These are phyloP conservation scores for Cordyceps tenuipes DNA, from an alignment of 2,329 filamentous ascomycete genomes.

Conservation along the genomic window DNA sequence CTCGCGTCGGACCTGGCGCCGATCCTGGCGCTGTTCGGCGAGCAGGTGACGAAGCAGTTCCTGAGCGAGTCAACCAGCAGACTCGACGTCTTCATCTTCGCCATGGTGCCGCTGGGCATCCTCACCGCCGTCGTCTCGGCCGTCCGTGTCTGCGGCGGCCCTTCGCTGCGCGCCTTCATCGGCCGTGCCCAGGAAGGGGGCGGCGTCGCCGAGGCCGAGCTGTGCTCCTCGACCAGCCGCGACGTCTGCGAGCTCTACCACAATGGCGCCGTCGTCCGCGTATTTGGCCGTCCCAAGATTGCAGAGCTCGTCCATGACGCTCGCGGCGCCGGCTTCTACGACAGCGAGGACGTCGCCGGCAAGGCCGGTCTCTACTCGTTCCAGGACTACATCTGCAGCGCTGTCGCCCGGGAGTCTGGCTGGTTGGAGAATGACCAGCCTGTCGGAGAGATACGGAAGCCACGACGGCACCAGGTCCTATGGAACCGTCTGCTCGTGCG, in stretches of 20 bases:
- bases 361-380: too few species aligned
- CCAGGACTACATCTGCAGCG: too few species aligned
- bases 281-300: slow-evolving; percentile 25
- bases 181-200: slow-evolving; percentile 29
- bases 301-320: slow-evolving; percentile 22
- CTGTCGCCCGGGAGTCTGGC: too few species aligned
- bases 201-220: slow-evolving; percentile 27
- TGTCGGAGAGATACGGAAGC: too few species aligned
- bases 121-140: slow-evolving; percentile 28
- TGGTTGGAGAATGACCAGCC: too few species aligned
- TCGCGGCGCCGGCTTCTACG: too few species aligned
- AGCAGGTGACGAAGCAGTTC: slow-evolving; percentile 31
- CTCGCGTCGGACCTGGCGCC: slow-evolving; percentile 24
- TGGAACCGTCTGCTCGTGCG: too few species aligned
- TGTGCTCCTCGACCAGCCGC: slow-evolving; percentile 31
- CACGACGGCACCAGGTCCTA: too few species aligned
- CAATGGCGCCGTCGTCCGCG: slow-evolving; percentile 23
- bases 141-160: slow-evolving; percentile 24
- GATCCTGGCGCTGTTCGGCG: slow-evolving; percentile 29
- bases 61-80: slow-evolving; percentile 25
- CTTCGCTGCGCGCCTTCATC: slow-evolving; percentile 28
- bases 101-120: slow-evolving; percentile 30
- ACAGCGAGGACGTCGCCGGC: too few species aligned
- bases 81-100: slow-evolving; percentile 26
- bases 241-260: slow-evolving; percentile 33